Evolutionary conservation across 2,329 filamentous ascomycete species (phyloP).

Genomic region (Plectosphaerella cucumerina): DNA sequence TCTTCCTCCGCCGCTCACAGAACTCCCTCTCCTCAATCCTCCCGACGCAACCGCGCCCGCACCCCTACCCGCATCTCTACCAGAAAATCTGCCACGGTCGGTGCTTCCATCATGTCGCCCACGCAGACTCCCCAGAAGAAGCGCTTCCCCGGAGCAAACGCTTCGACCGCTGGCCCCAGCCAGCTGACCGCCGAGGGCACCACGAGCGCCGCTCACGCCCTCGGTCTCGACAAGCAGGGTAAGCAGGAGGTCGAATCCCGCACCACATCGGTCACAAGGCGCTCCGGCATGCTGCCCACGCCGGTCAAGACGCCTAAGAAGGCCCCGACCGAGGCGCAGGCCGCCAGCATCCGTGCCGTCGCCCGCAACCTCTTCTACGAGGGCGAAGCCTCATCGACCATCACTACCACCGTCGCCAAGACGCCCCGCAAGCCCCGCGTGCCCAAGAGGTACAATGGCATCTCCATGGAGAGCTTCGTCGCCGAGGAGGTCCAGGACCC

Average conservation of each 20-base stretch:
- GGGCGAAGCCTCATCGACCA: slow-evolving; percentile 29
- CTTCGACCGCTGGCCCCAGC: slow-evolving; percentile 41
- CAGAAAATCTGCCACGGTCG: slow-evolving; percentile 21
- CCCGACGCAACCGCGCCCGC: slow-evolving; percentile 25
- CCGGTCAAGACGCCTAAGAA: slow-evolving; percentile 75
- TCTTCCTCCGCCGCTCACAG: slow-evolving; percentile 30
- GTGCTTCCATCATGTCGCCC: slow-evolving; percentile 20
- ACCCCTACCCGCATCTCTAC: slow-evolving; percentile 25
- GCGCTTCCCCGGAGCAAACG: slow-evolving; percentile 29
- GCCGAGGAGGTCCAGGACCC: slow-evolving; percentile 50
- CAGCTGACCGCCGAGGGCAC: slow-evolving; percentile 39
- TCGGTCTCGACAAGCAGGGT: slow-evolving; percentile 29
- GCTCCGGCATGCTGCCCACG: slow-evolving; percentile 64
- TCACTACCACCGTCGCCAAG: slow-evolving; percentile 48
- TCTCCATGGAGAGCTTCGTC: slow-evolving; percentile 54
- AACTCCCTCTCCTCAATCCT: slow-evolving; percentile 50
- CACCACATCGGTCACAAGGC: slow-evolving; percentile 23
- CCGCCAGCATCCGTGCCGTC: slow-evolving; percentile 47
- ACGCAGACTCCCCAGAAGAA: slow-evolving; percentile 36
- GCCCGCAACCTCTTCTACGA: slow-evolving; percentile 60
- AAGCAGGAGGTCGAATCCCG: slow-evolving; percentile 6
- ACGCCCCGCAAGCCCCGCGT: slow-evolving; percentile 54
- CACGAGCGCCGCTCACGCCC: slow-evolving; percentile 36
- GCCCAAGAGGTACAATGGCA: slow-evolving; percentile 51
- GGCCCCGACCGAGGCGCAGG: slow-evolving; percentile 45